A percentile compares a stretch with the other conserved stretches of the same genome.
These are phyloP conservation scores for Pleurotus salmoneostramineus DNA, from an alignment of 768 basidiomycete genomes.

Conservation along the genomic window DNA sequence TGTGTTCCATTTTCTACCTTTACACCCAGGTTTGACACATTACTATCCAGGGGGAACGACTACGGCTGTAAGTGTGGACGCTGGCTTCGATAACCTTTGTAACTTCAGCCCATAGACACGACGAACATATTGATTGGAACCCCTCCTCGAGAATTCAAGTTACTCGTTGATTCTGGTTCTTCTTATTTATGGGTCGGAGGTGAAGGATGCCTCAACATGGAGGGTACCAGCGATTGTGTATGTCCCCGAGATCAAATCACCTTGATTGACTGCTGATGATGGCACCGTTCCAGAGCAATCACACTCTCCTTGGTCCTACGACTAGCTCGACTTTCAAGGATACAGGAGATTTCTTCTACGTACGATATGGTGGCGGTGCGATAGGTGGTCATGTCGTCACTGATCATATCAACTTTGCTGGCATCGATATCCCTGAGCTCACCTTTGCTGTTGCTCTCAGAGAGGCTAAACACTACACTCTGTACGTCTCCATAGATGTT, in stretches of 20 bases:
- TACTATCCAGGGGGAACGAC: slow-evolving; percentile 33
- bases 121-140: slow-evolving; percentile 63
- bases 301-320: slow-evolving; percentile 52
- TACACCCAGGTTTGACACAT: neutral
- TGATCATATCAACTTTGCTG: slow-evolving; percentile 64
- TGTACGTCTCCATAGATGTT: slow-evolving; percentile 51
- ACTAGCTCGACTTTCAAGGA: slow-evolving; percentile 62
- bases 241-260: slow-evolving; percentile 7
- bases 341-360: slow-evolving; percentile 48
- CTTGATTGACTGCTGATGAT: neutral
- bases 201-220: slow-evolving; percentile 44
- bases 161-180: slow-evolving; percentile 71
- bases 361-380: slow-evolving; percentile 66
- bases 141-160: slow-evolving; percentile 49
- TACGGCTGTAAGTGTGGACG: slow-evolving; percentile 26
- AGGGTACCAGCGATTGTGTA: slow-evolving; percentile 29
- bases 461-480: slow-evolving; percentile 63
- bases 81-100: neutral
- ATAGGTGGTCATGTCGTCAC: slow-evolving; percentile 62
- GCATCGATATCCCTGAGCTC: slow-evolving; percentile 51
- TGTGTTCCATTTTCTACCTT: slow-evolving; percentile 17
- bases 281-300: slow-evolving; percentile 24
- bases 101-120: slow-evolving; percentile 24
- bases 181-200: slow-evolving; percentile 66
- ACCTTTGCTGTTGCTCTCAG: slow-evolving; percentile 61